Percentiles rank a stretch among this genome's conserved stretches.
Conservation (phyloP, 1,284 basidiomycete species). For the Pseudozyma tsukubaensis region DNA sequence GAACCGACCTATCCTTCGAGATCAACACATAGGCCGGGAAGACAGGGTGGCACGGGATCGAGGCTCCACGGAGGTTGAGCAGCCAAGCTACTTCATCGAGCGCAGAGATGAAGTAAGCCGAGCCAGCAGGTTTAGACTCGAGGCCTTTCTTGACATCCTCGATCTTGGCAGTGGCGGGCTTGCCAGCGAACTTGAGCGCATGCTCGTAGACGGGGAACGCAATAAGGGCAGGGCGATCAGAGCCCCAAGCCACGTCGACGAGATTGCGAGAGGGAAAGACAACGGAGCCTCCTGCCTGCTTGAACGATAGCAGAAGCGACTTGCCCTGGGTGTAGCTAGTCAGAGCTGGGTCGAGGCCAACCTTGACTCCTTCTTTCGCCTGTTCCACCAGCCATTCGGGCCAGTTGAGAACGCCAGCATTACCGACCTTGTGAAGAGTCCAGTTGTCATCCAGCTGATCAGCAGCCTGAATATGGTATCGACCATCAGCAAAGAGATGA, state of each 20-base stretch:
- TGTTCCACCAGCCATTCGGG: constrained; percentile 70
- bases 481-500: constrained; percentile 81
- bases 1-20: constrained; percentile 23
- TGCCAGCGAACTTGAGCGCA: constrained; percentile 79
- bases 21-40: constrained; percentile 63
- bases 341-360: constrained; percentile 90
- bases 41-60: constrained; percentile 62
- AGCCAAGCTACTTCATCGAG: constrained; percentile 66
- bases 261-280: constrained; percentile 77
- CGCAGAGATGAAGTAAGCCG: constrained; percentile 55
- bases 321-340: constrained; percentile 77
- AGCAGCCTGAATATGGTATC: constrained; percentile 88
- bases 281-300: constrained; percentile 70
- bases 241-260: constrained; percentile 82
- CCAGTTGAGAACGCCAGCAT: constrained; percentile 57
- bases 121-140: constrained; percentile 27
- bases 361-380: constrained; percentile 73
- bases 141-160: constrained; percentile 51
- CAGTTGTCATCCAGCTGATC: constrained; percentile 82
- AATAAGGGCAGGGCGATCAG: constrained; percentile 77
- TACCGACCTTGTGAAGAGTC: constrained; percentile 79
- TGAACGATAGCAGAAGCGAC: constrained; percentile 28
- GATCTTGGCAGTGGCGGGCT: constrained; percentile 66
- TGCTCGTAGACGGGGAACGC: constrained; percentile 80
- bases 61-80: constrained; percentile 63